Evolutionary conservation across 192 early-diverging fungal genomes (phyloP).

Genomic region (Dispira simplex): DNA sequence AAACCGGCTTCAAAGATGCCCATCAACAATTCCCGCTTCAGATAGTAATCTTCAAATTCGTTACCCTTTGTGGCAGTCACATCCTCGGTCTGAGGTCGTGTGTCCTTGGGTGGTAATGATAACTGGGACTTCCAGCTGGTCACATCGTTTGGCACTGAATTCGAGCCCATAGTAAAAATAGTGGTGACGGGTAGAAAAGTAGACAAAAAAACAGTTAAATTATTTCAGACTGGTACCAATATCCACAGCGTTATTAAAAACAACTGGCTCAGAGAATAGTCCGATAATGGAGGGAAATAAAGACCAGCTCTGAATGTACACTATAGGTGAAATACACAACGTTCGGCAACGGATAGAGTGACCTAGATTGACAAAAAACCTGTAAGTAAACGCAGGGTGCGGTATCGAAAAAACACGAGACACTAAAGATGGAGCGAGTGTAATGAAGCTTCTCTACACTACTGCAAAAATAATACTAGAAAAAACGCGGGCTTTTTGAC

Average conservation of each 20-base stretch:
- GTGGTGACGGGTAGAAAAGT: neutral
- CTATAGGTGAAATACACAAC: too few relatives aligned
- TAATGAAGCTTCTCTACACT: neutral
- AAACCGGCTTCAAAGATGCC: constrained; percentile 99
- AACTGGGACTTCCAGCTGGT: constrained; percentile 67
- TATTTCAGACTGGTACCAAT: too few relatives aligned
- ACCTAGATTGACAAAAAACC: neutral
- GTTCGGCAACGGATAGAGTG: too few relatives aligned
- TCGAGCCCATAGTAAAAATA: neutral
- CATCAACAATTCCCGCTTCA: constrained; percentile 94
- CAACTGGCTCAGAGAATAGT: too few relatives aligned
- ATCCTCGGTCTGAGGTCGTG: constrained; percentile 91
- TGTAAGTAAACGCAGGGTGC: neutral
- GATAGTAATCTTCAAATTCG: constrained; percentile 97
- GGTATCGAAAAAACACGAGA: neutral
- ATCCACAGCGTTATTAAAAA: too few relatives aligned
- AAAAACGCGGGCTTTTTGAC: neutral
- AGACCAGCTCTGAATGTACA: too few relatives aligned
- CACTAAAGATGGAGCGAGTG: neutral
- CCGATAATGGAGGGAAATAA: too few relatives aligned
- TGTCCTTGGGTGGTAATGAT: constrained; percentile 67
- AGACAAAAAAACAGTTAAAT: neutral
- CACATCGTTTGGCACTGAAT: constrained; percentile 20
- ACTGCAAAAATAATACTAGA: neutral
- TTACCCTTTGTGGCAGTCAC: constrained; percentile 97